phyloP scores from a whole-genome alignment of 371 early-diverging fungal genomes.

The Mucor mucedo region DNA sequence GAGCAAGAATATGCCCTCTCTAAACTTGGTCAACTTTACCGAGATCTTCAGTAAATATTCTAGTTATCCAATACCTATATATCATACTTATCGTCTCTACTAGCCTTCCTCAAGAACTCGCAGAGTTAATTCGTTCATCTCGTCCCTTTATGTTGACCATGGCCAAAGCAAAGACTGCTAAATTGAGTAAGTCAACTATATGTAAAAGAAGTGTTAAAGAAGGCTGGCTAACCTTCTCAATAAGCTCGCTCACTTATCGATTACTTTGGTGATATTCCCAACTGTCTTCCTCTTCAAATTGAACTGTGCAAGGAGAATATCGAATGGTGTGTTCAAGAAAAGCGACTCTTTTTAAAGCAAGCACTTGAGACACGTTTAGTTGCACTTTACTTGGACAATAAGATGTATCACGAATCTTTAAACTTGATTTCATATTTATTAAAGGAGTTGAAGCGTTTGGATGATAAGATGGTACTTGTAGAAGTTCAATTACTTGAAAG shows the following conservation, averaged over 20 bases:
- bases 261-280: constrained; percentile 85
- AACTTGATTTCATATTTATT: constrained; percentile 83
- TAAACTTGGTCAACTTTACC: constrained; percentile 67
- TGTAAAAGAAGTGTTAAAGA: no score
- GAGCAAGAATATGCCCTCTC: constrained; percentile 67
- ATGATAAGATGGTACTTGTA: constrained; percentile 97
- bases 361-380: constrained; percentile 92
- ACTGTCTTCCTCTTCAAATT: constrained; percentile 88
- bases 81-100: not conserved
- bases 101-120: constrained; percentile 82
- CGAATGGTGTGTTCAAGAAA: constrained; percentile 90
- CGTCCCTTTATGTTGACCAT: constrained; percentile 80
- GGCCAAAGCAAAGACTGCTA: constrained; percentile 96
- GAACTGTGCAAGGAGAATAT: constrained; percentile 92
- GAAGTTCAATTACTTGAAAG: constrained; percentile 97
- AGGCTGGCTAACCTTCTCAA: not conserved
- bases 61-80: no score
- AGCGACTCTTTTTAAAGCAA: constrained; percentile 93
- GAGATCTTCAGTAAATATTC: constrained; percentile 59
- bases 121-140: constrained; percentile 80
- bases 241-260: constrained; percentile 57
- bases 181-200: constrained; percentile 70
- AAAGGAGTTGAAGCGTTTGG: constrained; percentile 95
- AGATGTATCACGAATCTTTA: constrained; percentile 92
- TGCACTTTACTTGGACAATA: constrained; percentile 91